A percentile compares a stretch with the other conserved stretches of the same genome.
phyloP scores from a whole-genome alignment of 192 early-diverging fungal species.

The Mortierella alpina region DNA sequence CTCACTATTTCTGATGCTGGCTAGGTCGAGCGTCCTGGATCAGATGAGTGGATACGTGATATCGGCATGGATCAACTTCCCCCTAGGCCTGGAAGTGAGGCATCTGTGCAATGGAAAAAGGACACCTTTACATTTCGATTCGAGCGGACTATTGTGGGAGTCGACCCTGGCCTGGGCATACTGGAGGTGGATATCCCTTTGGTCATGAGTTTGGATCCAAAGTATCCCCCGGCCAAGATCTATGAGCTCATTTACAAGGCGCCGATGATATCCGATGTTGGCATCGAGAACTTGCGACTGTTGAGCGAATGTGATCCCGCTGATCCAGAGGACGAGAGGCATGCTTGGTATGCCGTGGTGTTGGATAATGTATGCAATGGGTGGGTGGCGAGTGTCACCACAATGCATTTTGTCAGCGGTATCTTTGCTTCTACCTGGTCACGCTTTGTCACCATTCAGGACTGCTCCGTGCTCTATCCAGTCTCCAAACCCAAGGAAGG shows the following conservation, averaged over 20 bases:
- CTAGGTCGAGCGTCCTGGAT: constrained; percentile 50
- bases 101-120: constrained; percentile 36
- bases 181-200: constrained; percentile 41
- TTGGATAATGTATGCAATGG: constrained; percentile 29
- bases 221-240: constrained; percentile 40
- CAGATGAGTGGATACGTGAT: constrained; percentile 36
- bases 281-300: constrained; percentile 42
- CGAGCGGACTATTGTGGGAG: constrained; percentile 43
- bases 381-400: constrained; percentile 51
- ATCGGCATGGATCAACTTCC: constrained; percentile 45
- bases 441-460: constrained; percentile 41
- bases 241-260: constrained; percentile 47
- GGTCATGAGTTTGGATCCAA: constrained; percentile 49
- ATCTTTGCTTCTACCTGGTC: constrained; percentile 43
- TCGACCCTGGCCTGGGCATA: constrained; percentile 20
- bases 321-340: constrained; percentile 42
- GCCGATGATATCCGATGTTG: constrained; percentile 34
- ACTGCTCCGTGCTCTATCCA: constrained; percentile 45
- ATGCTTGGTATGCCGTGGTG: constrained; percentile 47
- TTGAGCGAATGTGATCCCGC: constrained; percentile 20
- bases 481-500: constrained; percentile 46
- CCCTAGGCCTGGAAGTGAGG: background rate
- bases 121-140: constrained; percentile 48
- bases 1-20: too few relatives aligned
- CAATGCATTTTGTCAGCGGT: constrained; percentile 39